Evolutionary conservation across 2,329 filamentous ascomycete species (phyloP).

Genomic region (Neospermospora avenae): DNA sequence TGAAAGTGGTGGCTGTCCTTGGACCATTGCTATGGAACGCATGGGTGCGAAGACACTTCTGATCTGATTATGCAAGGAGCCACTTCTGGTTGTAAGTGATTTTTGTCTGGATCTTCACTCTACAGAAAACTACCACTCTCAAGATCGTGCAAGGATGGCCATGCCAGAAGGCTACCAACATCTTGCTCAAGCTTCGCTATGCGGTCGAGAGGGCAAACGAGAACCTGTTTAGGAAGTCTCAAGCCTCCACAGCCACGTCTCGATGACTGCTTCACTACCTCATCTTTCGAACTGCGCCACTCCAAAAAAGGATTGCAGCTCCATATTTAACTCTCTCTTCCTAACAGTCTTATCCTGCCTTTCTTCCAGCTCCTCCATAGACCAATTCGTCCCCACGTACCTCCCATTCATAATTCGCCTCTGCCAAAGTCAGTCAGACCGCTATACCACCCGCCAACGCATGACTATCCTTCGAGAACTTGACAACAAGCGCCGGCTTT

Average conservation of each 20-base stretch:
- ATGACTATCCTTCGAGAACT: constrained; percentile 32
- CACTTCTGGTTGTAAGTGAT: not conserved
- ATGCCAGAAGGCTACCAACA: no score
- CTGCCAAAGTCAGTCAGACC: constrained; percentile 28
- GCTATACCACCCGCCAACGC: constrained; percentile 31
- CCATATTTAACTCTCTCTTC: not conserved
- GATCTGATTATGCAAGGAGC: not conserved
- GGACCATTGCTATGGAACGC: constrained; percentile 12
- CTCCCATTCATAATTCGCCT: constrained; percentile 32
- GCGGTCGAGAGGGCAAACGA: no score
- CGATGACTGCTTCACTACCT: not conserved
- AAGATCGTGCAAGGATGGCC: no score
- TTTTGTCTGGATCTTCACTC: not conserved
- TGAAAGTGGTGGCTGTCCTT: not conserved
- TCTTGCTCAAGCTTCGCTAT: no score
- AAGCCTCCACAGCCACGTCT: not conserved
- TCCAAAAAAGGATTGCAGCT: not conserved
- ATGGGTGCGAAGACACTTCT: not conserved
- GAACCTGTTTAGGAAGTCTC: not conserved
- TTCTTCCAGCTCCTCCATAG: constrained; percentile 31
- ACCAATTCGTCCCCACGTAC: constrained; percentile 32
- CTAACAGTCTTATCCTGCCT: not conserved
- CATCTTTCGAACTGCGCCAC: not conserved
- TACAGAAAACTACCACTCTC: not conserved
- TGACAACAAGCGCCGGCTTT: constrained; percentile 25